phyloP scores from a whole-genome alignment of 495 filamentous ascomycete species.

The Astrothelium macrocarpum region DNA sequence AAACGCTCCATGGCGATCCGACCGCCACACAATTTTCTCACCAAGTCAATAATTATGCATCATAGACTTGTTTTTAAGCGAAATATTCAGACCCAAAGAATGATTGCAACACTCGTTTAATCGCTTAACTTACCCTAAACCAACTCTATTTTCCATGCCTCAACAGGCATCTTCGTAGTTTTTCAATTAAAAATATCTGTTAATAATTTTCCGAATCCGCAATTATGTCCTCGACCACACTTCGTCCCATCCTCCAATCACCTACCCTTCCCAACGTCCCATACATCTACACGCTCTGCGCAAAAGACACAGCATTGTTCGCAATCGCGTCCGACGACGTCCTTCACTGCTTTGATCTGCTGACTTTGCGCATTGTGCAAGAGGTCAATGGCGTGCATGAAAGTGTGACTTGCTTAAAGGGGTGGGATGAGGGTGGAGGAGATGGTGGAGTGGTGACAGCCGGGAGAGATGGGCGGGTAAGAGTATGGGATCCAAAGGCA shows the following conservation, averaged over 20 bases:
- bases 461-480: constrained; percentile 52
- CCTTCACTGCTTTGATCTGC: constrained; percentile 45
- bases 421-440: constrained; percentile 29
- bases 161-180: background rate
- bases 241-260: background rate
- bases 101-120: background rate
- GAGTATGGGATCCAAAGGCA: constrained; percentile 43
- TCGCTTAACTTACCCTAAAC: background rate
- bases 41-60: too few relatives aligned
- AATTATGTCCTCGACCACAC: background rate
- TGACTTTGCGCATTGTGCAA: constrained; percentile 14
- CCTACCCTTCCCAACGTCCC: background rate
- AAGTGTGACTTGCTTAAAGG: constrained; percentile 48
- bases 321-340: constrained; percentile 39
- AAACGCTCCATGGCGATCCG: too few relatives aligned
- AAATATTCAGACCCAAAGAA: background rate
- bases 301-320: background rate
- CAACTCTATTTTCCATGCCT: background rate
- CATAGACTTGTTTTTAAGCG: too few relatives aligned
- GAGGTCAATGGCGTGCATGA: constrained; percentile 40
- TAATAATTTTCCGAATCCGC: background rate
- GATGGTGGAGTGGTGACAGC: constrained; percentile 40
- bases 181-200: background rate
- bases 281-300: background rate
- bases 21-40: too few relatives aligned